A percentile compares a stretch with the other conserved stretches of the same genome.
phyloP scores from a whole-genome alignment of 805 yeast genomes.

The Lipomyces yamadae region DNA sequence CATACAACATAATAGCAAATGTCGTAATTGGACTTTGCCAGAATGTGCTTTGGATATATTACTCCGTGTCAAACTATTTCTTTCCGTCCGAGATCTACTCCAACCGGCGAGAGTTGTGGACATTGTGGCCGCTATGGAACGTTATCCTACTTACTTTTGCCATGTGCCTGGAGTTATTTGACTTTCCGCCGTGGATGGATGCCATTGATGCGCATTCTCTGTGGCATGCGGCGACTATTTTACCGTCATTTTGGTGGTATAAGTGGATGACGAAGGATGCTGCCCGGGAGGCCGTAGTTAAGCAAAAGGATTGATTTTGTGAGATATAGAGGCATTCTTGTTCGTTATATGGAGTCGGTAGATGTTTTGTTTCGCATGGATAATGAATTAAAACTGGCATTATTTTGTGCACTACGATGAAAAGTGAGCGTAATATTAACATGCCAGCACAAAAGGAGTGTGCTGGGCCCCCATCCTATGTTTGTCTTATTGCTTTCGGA shows the following conservation, averaged over 20 bases:
- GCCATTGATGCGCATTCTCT: conserved; percentile 88
- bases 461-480: too few relatives aligned
- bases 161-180: conserved; percentile 89
- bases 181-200: conserved; percentile 73
- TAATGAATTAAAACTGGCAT: not conserved
- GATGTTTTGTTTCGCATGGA: not conserved
- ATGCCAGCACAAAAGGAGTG: too few relatives aligned
- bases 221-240: conserved; percentile 89
- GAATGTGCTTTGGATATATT: conserved; percentile 58
- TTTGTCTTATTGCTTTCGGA: too few relatives aligned
- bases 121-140: conserved; percentile 57
- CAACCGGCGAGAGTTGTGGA: conserved; percentile 44
- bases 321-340: not conserved
- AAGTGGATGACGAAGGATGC: conserved; percentile 51
- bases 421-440: too few relatives aligned
- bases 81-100: not conserved
- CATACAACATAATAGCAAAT: conserved; percentile 92
- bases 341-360: not conserved
- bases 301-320: conserved; percentile 19
- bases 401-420: too few relatives aligned
- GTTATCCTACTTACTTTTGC: conserved; percentile 66
- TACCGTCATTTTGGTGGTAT: conserved; percentile 80
- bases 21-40: conserved; percentile 78
- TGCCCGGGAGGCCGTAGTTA: conserved; percentile 23
- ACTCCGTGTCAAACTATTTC: conserved; percentile 41